Evolutionary conservation across 2,329 filamentous ascomycete genomes (phyloP).

Genomic region (Xylariaceae sp.): DNA sequence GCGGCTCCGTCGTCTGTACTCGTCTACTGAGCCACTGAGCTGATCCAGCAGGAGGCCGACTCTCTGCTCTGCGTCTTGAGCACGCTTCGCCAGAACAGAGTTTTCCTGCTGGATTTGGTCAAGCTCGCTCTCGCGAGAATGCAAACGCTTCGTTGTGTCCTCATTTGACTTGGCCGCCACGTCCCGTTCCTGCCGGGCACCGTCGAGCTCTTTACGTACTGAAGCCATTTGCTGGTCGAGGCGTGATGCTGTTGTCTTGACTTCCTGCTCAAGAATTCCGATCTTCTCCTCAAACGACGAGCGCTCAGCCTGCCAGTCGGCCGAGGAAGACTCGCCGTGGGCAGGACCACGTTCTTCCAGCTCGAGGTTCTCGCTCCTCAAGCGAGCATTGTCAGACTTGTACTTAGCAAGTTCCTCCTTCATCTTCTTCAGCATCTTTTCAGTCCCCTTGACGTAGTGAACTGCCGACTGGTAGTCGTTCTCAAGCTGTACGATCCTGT

Average conservation of each 20-base stretch:
- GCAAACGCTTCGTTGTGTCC: constrained; percentile 53
- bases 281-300: constrained; percentile 60
- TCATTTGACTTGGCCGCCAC: constrained; percentile 39
- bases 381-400: constrained; percentile 74
- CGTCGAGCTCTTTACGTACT: constrained; percentile 62
- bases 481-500: constrained; percentile 88
- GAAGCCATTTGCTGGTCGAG: constrained; percentile 65
- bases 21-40: constrained; percentile 88
- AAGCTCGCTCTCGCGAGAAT: constrained; percentile 57
- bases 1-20: constrained; percentile 74
- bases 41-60: constrained; percentile 90
- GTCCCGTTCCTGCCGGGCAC: constrained; percentile 62
- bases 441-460: constrained; percentile 95
- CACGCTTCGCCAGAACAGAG: constrained; percentile 69
- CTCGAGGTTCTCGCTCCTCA: constrained; percentile 74
- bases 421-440: constrained; percentile 98
- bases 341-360: constrained; percentile 43
- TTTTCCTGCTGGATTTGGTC: constrained; percentile 83
- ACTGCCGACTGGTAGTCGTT: constrained; percentile 97
- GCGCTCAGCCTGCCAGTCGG: constrained; percentile 71
- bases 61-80: constrained; percentile 83
- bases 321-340: constrained; percentile 34
- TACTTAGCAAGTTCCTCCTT: constrained; percentile 94
- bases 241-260: constrained; percentile 55
- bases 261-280: constrained; percentile 58